Conservation (phyloP, 169 alveolate genomes). For the Perkinsus olseni region DNA sequence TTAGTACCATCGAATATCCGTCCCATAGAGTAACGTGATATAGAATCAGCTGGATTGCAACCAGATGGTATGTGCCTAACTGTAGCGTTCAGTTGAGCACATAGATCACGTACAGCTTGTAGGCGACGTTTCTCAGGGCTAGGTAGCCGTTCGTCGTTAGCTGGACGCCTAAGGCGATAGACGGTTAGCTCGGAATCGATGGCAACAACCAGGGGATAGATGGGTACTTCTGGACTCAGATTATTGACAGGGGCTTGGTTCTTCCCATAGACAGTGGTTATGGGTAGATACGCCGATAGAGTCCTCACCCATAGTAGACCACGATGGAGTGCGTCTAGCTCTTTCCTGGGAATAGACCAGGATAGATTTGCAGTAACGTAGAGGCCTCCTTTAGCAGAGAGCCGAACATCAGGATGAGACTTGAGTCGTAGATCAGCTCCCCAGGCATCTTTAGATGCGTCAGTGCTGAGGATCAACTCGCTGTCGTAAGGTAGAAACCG, state of each 20-base stretch:
- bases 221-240: not conserved
- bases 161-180: not conserved
- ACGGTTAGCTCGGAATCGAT: not conserved
- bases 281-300: not conserved
- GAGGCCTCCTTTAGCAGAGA: not conserved
- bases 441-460: not conserved
- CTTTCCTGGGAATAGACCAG: not conserved
- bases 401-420: not conserved
- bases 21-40: not conserved
- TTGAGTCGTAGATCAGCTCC: not conserved
- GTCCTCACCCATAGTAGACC: not conserved
- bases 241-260: not conserved
- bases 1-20: too few species aligned
- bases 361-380: not conserved
- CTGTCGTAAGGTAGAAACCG: not conserved
- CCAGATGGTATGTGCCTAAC: not conserved
- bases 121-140: not conserved
- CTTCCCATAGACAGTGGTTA: not conserved
- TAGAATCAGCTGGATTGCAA: not conserved
- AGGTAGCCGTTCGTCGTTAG: not conserved
- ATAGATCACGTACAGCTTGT: not conserved
- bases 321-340: not conserved
- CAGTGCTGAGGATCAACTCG: not conserved
- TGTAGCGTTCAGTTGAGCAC: not conserved
- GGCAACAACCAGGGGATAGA: not conserved